phyloP scores from a whole-genome alignment of 2,329 filamentous ascomycete species.

The Dactylellina cionopaga region DNA sequence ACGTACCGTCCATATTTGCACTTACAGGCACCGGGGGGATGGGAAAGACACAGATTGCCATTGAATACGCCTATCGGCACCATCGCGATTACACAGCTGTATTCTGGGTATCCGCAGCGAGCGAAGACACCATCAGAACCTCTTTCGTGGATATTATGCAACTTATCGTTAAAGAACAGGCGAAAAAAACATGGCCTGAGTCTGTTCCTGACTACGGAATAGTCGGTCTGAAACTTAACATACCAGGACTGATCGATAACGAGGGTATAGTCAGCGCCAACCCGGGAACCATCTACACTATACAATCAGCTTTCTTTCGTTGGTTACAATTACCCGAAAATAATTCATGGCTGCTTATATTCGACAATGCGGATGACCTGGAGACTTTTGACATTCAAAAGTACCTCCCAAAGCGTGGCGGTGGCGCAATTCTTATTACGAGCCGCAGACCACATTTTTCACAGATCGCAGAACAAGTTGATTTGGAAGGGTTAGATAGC shows the following conservation, averaged over 20 bases:
- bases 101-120: constrained; percentile 55
- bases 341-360: constrained; percentile 17
- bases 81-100: constrained; percentile 53
- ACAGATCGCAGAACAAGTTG: not conserved
- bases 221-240: constrained; percentile 7
- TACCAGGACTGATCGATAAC: constrained; percentile 2
- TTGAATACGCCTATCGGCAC: constrained; percentile 54
- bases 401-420: constrained; percentile 12
- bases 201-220: constrained; percentile 14
- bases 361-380: constrained; percentile 31
- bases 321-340: constrained; percentile 7
- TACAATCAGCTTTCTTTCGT: not conserved
- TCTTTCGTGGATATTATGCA: constrained; percentile 5
- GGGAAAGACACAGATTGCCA: constrained; percentile 56
- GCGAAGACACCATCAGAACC: not conserved
- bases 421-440: constrained; percentile 3
- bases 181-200: not conserved
- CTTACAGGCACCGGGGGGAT: constrained; percentile 22
- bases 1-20: not conserved
- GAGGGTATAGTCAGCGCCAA: not conserved
- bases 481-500: constrained; percentile 3
- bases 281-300: not conserved
- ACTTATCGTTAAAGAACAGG: constrained; percentile 6
- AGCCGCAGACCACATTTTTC: constrained; percentile 20
- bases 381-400: constrained; percentile 7